Evolutionary conservation across 768 basidiomycete species (phyloP), one percentile per base, ranked within the genome.

Genomic region (Leucogyrophana mollusca): DNA sequence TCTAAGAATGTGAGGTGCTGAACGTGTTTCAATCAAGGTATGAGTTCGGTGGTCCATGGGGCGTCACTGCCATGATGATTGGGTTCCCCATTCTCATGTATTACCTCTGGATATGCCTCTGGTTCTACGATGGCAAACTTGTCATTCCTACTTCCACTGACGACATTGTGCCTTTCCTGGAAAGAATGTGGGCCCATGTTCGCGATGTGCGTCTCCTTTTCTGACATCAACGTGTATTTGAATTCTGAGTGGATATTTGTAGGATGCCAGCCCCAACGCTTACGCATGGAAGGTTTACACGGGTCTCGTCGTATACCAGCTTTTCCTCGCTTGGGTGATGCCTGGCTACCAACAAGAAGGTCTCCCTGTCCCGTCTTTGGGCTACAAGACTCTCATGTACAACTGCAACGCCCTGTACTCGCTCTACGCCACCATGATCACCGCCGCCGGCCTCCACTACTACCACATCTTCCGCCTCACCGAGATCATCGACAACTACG

Each of bases 21-120:
- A 41, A n/a, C 17, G 37, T 46, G 20, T 24, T 3, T 17, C 34
- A 50, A 18, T 51, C 13, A 53, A 94, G 92, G 30, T 95, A 90
- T 71, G 94, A 99, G 66, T 99, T 99, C 59, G 95, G 96, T 53
- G 95, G 95, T 3, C 94, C 95, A 34, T 77, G 77, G 69, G 96
- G 95, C 36, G 93, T 94, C 21, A 66, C 82, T 9, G 88, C 87
- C 10, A 98, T 99, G 71, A 98, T 99, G 88, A 74, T 84, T 16
- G 85, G 88, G 38, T 99, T 99, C 62, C 96, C 96, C 0, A 66
- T 87, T 20, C 77, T 98, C 51, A 98, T 99, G 94, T 99, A 96
- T 67, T 99, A 98, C 72, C 80, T 98, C 52, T 97, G 93, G 92
- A 91, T 91, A 48, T 99, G 96, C 61, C 78, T 97, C 27, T 91